phyloP scores from a whole-genome alignment of 2,329 filamentous ascomycete genomes.

The Paecilomyces sp. region DNA sequence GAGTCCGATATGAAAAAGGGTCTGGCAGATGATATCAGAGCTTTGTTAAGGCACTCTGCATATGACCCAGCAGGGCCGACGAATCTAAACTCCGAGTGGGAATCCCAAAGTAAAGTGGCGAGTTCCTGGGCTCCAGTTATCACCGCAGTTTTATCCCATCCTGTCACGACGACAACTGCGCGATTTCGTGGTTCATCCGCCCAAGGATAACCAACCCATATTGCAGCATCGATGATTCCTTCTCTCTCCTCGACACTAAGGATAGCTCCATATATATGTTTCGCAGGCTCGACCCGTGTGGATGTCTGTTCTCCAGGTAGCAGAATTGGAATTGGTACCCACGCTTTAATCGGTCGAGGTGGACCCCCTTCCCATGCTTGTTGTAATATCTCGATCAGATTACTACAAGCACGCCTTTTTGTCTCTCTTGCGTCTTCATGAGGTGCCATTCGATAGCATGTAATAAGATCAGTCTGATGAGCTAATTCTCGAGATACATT shows the following conservation, averaged over 20 bases:
- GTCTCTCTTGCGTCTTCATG: constrained; percentile 47
- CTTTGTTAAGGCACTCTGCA: constrained; percentile 40
- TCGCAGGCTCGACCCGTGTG: constrained; percentile 46
- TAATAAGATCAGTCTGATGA: constrained; percentile 46
- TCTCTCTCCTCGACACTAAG: constrained; percentile 34
- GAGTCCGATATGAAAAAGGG: constrained; percentile 52
- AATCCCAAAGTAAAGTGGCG: constrained; percentile 43
- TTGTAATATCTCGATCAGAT: constrained; percentile 37
- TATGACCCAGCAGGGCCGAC: constrained; percentile 46
- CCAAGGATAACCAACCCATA: constrained; percentile 53
- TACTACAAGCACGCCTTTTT: constrained; percentile 45
- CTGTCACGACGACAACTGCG: constrained; percentile 45
- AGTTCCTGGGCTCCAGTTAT: constrained; percentile 37
- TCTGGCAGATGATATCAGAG: constrained; percentile 31
- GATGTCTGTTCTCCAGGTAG: constrained; percentile 51
- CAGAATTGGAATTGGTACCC: constrained; percentile 46
- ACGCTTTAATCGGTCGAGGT: constrained; percentile 44
- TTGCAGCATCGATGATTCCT: constrained; percentile 44
- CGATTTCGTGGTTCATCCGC: constrained; percentile 49
- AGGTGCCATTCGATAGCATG: constrained; percentile 48
- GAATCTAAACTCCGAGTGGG: constrained; percentile 43
- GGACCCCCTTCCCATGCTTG: constrained; percentile 1
- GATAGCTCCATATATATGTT: constrained; percentile 44
- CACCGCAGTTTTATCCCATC: constrained; percentile 40
- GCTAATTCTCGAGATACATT: constrained; percentile 46